Base-by-base conservation (phyloP, 2,329 filamentous ascomycete genomes). In the Claviceps sp. region DNA sequence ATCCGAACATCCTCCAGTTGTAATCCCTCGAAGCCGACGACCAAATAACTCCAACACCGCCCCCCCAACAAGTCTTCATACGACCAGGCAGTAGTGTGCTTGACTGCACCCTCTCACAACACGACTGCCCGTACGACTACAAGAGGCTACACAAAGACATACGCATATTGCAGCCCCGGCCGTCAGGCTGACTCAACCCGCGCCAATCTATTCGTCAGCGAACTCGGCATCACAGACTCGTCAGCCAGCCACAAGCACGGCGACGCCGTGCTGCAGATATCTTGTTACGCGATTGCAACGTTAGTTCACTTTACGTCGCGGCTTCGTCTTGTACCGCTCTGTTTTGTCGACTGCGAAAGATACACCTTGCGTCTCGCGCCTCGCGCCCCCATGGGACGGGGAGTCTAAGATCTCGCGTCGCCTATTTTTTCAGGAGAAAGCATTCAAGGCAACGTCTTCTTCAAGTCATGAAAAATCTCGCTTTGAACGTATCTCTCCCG, bases 401-500 rank as follows among this genome's bases (percentile, higher is more conserved):
- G 44, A 50, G 48, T 17, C 11, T 42, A 52, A 44, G 26, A 43
- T 5, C 22, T 36, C 34, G n/a, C 45, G 14, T 36, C 39, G 16
- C 40, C 39, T 23, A n/a, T 42, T 13, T 20, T 26, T 34, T 11
- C 11, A 34, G 16, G 17, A 42, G 17, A 36, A 36, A 49, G 34
- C 23, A 9, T n/a, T 20, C 11, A 23, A 9, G 17, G 11, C 17
- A 16, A 36, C 47, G 22, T 14, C 8, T 26, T 20, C 47, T 20
- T 17, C 16, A 22, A n/a, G 37, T 20, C 42, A 73, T 73, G 70
- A 64, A 66, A 55, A 71, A 66, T 55, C 53, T 71, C 37, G 64
- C 66, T 37, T 62, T 68, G 53, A 69, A 74, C 56, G 68, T 70
- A 29, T 72, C 72, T 59, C 61, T 71, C 58, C 68, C 71, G 11